Base-by-base conservation (phyloP, 768 basidiomycete genomes). In the Tulasnella sp. region DNA sequence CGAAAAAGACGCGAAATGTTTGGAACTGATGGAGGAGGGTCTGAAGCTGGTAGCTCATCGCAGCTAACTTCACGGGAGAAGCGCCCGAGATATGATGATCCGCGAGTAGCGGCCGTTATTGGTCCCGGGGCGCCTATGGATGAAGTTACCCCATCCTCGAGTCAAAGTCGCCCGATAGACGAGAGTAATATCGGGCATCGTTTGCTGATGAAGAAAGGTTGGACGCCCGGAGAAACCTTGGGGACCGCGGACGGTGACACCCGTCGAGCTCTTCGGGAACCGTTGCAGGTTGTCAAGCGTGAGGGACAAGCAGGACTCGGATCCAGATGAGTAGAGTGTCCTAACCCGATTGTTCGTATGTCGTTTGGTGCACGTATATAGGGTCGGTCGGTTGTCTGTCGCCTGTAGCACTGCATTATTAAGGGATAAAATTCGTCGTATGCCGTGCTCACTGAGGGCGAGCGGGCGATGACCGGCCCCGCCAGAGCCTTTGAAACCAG, bases 171-270 rank as follows among this genome's bases (percentile, higher is more conserved):
- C 29, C 85, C 90, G 26, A 81, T 93, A 29, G 82, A 88, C 2
- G 81, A 86, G 3, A 85, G 86, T 23, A 94, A 93, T 81, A 84
- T 93, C 75, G 93, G 93, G 0, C 89, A 92, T 81, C 87, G 85
- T 48, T 84, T 94, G 40, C 85, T 94, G 0, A 85, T 90, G 83
- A 91, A 90, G 82, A 92, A 92, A 83, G 93, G 93, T 1, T 94
- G 93, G 93, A 85, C 86, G 23, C 92, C 91, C 11, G 93, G 92
- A 0, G 84, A 86, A 32, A 85, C 87, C 3, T 86, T 92, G 23
- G 85, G 82, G 0, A 5, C 16, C 18, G 40, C 26, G 7, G 73
- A 74, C 29, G 73, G 44, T 35, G 46, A 67, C 37, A 67, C 61
- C 5, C 55, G 67, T 20, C 57, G 46, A 35, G 55, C 75, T n/a